A percentile compares a stretch with the other conserved stretches of the same genome.
These are phyloP conservation scores for Leccinum rimulosum DNA, from an alignment of 768 basidiomycete genomes.

Conservation along the genomic window DNA sequence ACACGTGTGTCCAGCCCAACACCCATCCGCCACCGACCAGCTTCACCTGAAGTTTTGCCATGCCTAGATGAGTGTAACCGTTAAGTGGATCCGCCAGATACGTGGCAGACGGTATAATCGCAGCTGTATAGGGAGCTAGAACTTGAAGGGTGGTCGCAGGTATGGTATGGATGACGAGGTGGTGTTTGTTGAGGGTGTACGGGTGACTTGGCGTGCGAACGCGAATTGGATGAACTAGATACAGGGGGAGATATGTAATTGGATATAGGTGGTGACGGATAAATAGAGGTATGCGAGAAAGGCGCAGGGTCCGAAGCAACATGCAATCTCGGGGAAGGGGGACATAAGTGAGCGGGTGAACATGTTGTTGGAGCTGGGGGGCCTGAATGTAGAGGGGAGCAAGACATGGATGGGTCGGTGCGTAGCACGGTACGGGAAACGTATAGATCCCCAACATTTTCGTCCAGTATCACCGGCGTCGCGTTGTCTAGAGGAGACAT, in stretches of 20 bases:
- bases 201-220: conserved; percentile 24
- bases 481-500: conserved; percentile 30
- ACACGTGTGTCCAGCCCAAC: conserved; percentile 77
- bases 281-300: conserved; percentile 19
- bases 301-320: conserved; percentile 23
- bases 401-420: conserved; percentile 13
- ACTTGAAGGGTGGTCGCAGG: conserved; percentile 42
- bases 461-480: conserved; percentile 35
- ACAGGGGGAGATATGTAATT: conserved; percentile 18
- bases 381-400: conserved; percentile 1
- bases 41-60: conserved; percentile 83
- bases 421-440: conserved; percentile 27
- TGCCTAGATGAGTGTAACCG: conserved; percentile 78
- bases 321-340: conserved; percentile 28
- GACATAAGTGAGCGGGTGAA: conserved; percentile 27
- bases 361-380: conserved; percentile 12
- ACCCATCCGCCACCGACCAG: conserved; percentile 74
- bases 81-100: conserved; percentile 84
- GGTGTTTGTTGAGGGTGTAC: conserved; percentile 36
- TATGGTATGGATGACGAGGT: conserved; percentile 45
- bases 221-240: conserved; percentile 21
- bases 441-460: conserved; percentile 19
- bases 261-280: conserved; percentile 29
- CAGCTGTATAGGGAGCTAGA: conserved; percentile 62
- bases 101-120: conserved; percentile 59